These are phyloP conservation scores for Apiotrichum akiyoshidainum DNA, from an alignment of 1,284 basidiomycete genomes.

Conservation along the genomic window DNA sequence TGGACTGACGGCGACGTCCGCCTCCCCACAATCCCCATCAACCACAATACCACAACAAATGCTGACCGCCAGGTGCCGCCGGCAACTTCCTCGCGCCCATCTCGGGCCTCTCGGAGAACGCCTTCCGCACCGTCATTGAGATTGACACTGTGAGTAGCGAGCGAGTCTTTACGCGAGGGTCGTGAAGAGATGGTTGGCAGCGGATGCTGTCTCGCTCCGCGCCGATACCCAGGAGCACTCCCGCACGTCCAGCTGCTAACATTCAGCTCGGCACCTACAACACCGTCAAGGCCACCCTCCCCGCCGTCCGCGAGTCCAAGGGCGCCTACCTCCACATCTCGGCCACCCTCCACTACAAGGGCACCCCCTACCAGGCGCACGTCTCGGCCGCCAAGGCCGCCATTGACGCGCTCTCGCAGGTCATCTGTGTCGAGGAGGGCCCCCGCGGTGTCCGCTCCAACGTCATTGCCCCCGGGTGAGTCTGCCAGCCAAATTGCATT, in stretches of 20 bases:
- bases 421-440: constrained; percentile 88
- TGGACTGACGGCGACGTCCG: too few relatives aligned
- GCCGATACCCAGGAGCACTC: not conserved
- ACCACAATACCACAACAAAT: too few relatives aligned
- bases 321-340: constrained; percentile 90
- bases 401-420: constrained; percentile 79
- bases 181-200: too few relatives aligned
- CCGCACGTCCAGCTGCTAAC: not conserved
- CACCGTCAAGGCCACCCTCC: constrained; percentile 86
- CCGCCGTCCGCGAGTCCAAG: constrained; percentile 64
- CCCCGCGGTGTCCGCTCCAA: constrained; percentile 91
- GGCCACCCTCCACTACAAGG: constrained; percentile 83
- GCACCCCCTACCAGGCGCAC: constrained; percentile 89
- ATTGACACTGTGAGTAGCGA: constrained; percentile 74
- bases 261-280: constrained; percentile 82
- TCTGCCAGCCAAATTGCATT: not conserved
- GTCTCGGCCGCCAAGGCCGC: constrained; percentile 94
- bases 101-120: constrained; percentile 74
- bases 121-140: constrained; percentile 87
- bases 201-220: too few relatives aligned
- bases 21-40: too few relatives aligned
- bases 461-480: constrained; percentile 73
- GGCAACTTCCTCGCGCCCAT: constrained; percentile 87
- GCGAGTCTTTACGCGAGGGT: too few relatives aligned
- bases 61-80: constrained; percentile 63